phyloP scores from a whole-genome alignment of 352 stramenopile genomes.

The Bremia lactucae region DNA sequence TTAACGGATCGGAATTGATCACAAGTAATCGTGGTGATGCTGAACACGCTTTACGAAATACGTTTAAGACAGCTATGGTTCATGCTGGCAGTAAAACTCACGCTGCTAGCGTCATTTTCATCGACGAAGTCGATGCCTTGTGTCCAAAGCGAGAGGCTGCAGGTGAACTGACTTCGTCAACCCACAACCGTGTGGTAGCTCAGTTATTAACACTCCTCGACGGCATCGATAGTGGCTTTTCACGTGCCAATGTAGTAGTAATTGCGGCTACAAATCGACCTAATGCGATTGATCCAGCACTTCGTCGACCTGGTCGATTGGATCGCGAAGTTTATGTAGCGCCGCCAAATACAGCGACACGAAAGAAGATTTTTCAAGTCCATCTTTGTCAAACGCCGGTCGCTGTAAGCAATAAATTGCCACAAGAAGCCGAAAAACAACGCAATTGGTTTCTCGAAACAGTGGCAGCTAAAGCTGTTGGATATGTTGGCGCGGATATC shows the following conservation, averaged over 20 bases:
- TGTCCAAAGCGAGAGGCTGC: slow-evolving; percentile 84
- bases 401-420: slow-evolving; percentile 6
- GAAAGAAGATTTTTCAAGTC: slow-evolving; percentile 56
- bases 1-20: slow-evolving; percentile 79
- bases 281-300: slow-evolving; percentile 83
- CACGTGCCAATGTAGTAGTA: slow-evolving; percentile 85
- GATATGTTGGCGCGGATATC: slow-evolving; percentile 78
- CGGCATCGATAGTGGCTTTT: slow-evolving; percentile 52
- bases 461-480: slow-evolving; percentile 43
- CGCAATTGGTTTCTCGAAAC: slow-evolving; percentile 23
- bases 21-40: slow-evolving; percentile 62
- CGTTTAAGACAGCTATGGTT: slow-evolving; percentile 36
- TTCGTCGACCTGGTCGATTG: slow-evolving; percentile 70
- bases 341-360: slow-evolving; percentile 28
- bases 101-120: slow-evolving; percentile 82
- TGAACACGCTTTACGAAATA: slow-evolving; percentile 44
- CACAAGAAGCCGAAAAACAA: slow-evolving; percentile 6
- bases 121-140: slow-evolving; percentile 94
- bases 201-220: slow-evolving; percentile 94
- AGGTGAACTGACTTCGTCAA: slow-evolving; percentile 19
- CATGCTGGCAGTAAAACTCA: slow-evolving; percentile 20
- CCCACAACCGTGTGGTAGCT: slow-evolving; percentile 82
- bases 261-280: slow-evolving; percentile 91
- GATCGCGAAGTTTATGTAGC: slow-evolving; percentile 67
- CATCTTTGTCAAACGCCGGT: slow-evolving; percentile 40